Evolutionary conservation across 2,329 filamentous ascomycete genomes (phyloP).

Genomic region (Nigrospora sphaerica): DNA sequence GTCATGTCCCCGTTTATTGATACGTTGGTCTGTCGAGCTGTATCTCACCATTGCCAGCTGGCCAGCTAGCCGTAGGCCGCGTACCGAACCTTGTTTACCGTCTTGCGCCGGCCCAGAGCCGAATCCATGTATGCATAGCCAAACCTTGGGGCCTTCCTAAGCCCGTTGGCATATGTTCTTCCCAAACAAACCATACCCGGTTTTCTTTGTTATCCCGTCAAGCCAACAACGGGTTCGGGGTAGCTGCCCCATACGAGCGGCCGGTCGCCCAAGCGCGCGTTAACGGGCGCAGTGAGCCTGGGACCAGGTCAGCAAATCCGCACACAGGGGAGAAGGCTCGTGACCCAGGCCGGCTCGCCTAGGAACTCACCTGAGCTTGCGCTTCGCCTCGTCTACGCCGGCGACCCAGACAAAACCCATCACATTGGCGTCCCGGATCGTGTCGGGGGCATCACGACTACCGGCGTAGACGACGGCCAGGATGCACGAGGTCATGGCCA

Average conservation of each 20-base stretch:
- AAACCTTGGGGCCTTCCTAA: too few relatives aligned
- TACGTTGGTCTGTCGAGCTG: too few relatives aligned
- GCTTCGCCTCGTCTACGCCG: conserved; percentile 80
- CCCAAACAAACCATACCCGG: background rate
- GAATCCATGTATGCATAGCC: too few relatives aligned
- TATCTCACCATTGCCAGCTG: too few relatives aligned
- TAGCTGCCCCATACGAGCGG: conserved; percentile 80
- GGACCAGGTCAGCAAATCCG: too few relatives aligned
- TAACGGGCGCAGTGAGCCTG: conserved; percentile 72
- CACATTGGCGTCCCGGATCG: conserved; percentile 72
- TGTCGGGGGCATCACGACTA: conserved; percentile 59
- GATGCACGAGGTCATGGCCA: conserved; percentile 70
- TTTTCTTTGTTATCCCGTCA: conserved; percentile 43
- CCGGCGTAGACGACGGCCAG: conserved; percentile 79
- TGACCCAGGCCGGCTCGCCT: too few relatives aligned
- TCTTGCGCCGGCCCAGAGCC: too few relatives aligned
- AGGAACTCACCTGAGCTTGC: conserved; percentile 48
- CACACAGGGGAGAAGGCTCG: too few relatives aligned
- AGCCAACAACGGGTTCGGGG: conserved; percentile 77
- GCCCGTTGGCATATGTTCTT: background rate
- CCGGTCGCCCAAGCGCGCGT: conserved; percentile 69
- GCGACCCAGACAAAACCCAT: conserved; percentile 92
- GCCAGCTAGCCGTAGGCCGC: too few relatives aligned
- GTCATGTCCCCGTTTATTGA: too few relatives aligned
- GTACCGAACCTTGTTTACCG: too few relatives aligned